Evolutionary conservation across 1,284 basidiomycete species (phyloP).

Genomic region (Apiotrichum gamsii): DNA sequence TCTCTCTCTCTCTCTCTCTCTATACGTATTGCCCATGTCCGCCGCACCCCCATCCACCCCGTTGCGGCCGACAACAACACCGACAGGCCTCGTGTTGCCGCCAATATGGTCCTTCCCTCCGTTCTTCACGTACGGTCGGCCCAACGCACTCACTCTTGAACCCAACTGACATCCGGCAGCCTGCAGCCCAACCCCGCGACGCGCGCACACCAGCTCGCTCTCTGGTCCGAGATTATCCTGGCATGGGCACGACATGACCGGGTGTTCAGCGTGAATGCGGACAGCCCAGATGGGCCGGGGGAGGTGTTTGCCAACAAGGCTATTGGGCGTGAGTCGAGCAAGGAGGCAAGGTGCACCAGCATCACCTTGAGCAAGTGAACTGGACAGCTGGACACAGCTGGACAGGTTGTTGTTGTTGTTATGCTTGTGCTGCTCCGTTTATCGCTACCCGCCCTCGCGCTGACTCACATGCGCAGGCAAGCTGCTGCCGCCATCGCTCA

Average conservation of each 20-base stretch:
- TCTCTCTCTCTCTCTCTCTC: too few relatives aligned
- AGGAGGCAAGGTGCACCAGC: background rate
- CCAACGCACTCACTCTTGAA: constrained; percentile 51
- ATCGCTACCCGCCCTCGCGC: too few relatives aligned
- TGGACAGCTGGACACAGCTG: background rate
- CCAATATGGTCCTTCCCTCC: constrained; percentile 53
- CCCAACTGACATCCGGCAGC: constrained; percentile 45
- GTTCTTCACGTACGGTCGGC: constrained; percentile 50
- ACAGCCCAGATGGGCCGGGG: constrained; percentile 25
- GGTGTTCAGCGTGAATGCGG: constrained; percentile 46
- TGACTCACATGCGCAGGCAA: background rate
- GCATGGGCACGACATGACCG: constrained; percentile 45
- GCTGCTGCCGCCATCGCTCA: constrained; percentile 28
- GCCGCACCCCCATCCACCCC: constrained; percentile 1
- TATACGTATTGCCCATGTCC: background rate
- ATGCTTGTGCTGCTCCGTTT: too few relatives aligned
- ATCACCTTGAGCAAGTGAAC: too few relatives aligned
- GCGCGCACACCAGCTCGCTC: constrained; percentile 46
- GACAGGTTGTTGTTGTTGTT: background rate
- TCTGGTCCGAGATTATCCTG: constrained; percentile 50
- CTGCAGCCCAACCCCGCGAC: constrained; percentile 52
- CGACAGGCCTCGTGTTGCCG: constrained; percentile 47
- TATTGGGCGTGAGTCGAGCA: constrained; percentile 38
- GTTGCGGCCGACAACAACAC: constrained; percentile 21
- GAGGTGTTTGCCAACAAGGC: constrained; percentile 42